Evolutionary conservation across 495 filamentous ascomycete genomes (phyloP).

Genomic region (Penicillium alfredii): DNA sequence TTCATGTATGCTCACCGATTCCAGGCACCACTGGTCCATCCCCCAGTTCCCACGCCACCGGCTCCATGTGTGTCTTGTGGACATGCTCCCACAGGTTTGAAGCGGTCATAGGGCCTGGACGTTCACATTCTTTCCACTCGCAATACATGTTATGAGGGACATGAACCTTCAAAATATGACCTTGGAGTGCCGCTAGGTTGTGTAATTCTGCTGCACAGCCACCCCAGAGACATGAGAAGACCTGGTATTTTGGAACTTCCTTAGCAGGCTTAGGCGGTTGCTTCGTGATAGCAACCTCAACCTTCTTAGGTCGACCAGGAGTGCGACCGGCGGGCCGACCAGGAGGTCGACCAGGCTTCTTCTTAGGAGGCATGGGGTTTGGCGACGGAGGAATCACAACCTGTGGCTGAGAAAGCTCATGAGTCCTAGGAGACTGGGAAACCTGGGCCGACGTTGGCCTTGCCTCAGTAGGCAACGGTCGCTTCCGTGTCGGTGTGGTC

Average conservation of each 20-base stretch:
- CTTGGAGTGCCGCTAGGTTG: constrained; percentile 63
- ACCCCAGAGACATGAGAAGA: constrained; percentile 59
- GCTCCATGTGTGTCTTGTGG: constrained; percentile 50
- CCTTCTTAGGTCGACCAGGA: constrained; percentile 4
- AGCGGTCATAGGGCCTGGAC: constrained; percentile 19
- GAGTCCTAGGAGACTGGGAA: constrained; percentile 1
- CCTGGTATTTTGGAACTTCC: constrained; percentile 24
- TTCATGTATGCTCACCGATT: constrained; percentile 40
- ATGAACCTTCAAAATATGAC: constrained; percentile 58
- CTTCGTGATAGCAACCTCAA: constrained; percentile 9
- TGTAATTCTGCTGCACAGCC: constrained; percentile 65
- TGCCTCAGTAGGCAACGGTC: neutral
- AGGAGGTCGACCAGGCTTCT: constrained; percentile 11
- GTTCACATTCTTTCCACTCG: constrained; percentile 29
- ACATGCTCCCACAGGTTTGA: constrained; percentile 55
- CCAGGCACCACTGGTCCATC: constrained; percentile 53
- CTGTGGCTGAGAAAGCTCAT: constrained; percentile 1
- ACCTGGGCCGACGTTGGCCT: neutral
- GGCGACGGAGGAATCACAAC: constrained; percentile 14
- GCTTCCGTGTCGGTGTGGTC: no score
- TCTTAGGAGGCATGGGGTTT: constrained; percentile 7
- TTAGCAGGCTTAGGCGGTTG: neutral
- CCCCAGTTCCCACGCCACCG: constrained; percentile 58
- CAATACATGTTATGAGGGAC: constrained; percentile 28
- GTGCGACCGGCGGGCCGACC: constrained; percentile 17